A percentile compares a stretch with the other conserved stretches of the same genome.
Conservation (phyloP, 1,284 basidiomycete genomes). For the Fomitopsis betulina region DNA sequence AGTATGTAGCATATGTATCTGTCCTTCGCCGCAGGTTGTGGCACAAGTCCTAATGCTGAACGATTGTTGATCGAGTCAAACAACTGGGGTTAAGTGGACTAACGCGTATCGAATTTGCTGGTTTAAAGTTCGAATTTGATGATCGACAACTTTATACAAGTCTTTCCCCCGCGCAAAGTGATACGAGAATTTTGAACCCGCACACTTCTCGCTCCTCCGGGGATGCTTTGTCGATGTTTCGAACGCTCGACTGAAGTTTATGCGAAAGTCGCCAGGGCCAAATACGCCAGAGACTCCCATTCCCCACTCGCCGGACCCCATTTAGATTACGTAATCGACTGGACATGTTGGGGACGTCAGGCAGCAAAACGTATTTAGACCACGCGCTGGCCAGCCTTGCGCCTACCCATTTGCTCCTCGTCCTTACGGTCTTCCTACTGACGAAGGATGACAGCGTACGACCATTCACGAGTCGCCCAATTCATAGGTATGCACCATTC, state of each 20-base stretch:
- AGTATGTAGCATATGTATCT: too few species aligned
- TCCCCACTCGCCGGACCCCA: not conserved
- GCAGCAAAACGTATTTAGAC: conserved; percentile 3
- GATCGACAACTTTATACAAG: not conserved
- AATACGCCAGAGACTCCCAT: not conserved
- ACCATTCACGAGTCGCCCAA: conserved; percentile 78
- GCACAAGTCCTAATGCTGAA: too few species aligned
- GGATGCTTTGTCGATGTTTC: not conserved
- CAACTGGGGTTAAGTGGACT: too few species aligned
- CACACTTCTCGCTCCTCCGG: not conserved
- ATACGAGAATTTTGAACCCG: too few species aligned
- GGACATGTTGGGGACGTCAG: conserved; percentile 7
- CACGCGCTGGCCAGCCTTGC: not conserved
- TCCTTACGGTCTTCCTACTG: not conserved
- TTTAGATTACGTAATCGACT: conserved; percentile 3
- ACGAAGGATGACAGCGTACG: conserved; percentile 58
- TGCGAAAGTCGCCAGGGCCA: not conserved
- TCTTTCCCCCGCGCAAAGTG: too few species aligned
- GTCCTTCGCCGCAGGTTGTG: too few species aligned
- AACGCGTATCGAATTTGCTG: not conserved
- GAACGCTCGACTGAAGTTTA: not conserved
- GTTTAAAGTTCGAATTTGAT: not conserved
- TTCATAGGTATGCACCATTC: conserved; percentile 66
- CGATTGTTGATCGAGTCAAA: too few species aligned
- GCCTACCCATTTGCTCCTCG: conserved; percentile 10